Evolutionary conservation across 495 filamentous ascomycete genomes (phyloP), one percentile per base, ranked within the genome.

Genomic region (Neurospora sp.): DNA sequence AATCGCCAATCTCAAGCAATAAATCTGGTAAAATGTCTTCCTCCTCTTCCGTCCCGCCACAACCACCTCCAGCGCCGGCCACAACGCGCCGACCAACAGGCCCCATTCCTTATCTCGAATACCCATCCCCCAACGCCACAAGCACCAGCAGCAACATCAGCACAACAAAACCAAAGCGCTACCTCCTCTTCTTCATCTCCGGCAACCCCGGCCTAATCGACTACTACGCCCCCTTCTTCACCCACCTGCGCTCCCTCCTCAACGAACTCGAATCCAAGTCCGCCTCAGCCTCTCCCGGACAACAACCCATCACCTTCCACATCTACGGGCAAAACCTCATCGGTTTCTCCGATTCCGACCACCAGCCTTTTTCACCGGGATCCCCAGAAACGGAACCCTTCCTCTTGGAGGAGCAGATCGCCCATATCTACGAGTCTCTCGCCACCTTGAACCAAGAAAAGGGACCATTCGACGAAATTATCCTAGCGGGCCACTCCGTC

Each of bases 181-280:
- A 76, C 45, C 80, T 89, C 69, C 75, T 88, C 39, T 86, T 80
- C 83, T 93, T 96, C 79, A 88, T 97, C 48, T 85, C 93, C 38
- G 95, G 95, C 17, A 97, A 97, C 74, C 95, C 95, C 10, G 95
- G 95, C 0, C 82, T 97, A 41, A 89, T 97, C 65, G 83, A 82
- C 40, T 98, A 94, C 84, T 98, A 98, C 81, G 79, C 85, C 42
- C 84, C 87, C 1, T 97, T 96, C 80, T 84, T 89, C 81, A 65
- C 80, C 27, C 74, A 83, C 61, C 76, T 88, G n/a, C 72, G 81
- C 14, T 40, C 72, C 22, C 75, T 83, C 22, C 72, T 85, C 70
- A 72, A 84, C 38, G 77, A 79, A 40, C 72, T 53, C 39, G 71
- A 79, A 22, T 69, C 74, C 14, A 42, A 48, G 2, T 38, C 45